These are phyloP conservation scores for Hyphopichia fennica DNA, from an alignment of 1,139 yeast species.

Conservation along the genomic window DNA sequence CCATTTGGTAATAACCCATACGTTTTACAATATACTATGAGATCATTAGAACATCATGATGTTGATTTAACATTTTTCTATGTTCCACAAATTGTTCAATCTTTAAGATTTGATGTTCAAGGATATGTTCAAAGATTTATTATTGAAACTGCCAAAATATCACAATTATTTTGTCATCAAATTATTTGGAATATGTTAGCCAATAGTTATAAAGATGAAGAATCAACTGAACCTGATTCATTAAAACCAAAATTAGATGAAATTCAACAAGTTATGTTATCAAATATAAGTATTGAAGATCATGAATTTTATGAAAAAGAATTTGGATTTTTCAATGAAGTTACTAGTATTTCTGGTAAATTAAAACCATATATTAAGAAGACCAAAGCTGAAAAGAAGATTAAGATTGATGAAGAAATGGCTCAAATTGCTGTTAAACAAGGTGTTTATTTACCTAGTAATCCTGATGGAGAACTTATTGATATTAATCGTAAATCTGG, in stretches of 20 bases:
- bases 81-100: constrained; percentile 97
- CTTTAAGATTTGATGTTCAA: constrained; percentile 73
- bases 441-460: constrained; percentile 92
- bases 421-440: constrained; percentile 70
- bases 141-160: constrained; percentile 86
- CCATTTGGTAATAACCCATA: constrained; percentile 67
- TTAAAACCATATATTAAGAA: constrained; percentile 91
- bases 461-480: constrained; percentile 92
- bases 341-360: constrained; percentile 91
- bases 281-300: constrained; percentile 60
- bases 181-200: constrained; percentile 98
- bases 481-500: constrained; percentile 94
- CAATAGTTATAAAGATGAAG: constrained; percentile 88
- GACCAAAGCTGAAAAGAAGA: constrained; percentile 93
- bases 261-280: constrained; percentile 67
- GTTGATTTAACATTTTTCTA: constrained; percentile 90
- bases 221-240: constrained; percentile 72
- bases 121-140: constrained; percentile 91
- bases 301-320: constrained; percentile 73
- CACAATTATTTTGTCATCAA: constrained; percentile 93
- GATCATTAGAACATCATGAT: constrained; percentile 86
- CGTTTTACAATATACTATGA: constrained; percentile 82
- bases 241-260: constrained; percentile 82
- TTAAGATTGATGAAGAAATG: constrained; percentile 96
- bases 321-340: constrained; percentile 86